Evolutionary conservation across 768 basidiomycete genomes (phyloP), one percentile per base, ranked within the genome.

Genomic region (Boletus reticulatus): DNA sequence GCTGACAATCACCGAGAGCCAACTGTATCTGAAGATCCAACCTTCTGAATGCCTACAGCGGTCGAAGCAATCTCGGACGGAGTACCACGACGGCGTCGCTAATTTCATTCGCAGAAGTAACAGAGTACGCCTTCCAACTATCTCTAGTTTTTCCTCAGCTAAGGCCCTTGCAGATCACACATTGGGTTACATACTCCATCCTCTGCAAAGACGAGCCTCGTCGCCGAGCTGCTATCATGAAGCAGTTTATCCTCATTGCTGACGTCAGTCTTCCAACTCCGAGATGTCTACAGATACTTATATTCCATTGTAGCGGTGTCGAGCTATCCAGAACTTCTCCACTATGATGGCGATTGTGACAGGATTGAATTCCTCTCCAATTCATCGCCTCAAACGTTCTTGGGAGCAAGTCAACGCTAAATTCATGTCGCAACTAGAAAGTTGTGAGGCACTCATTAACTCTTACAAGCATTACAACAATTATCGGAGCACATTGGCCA

Each of bases 401-500:
- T 84, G 83, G 78, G 84, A 87, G 52, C 75, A 77, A 60, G 76
- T 87, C 27, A 78, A 62, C 58, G 71, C 76, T 31, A 79, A 76
- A 58, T 69, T 78, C 43, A 76, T 80, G 71, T 71, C 78, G 6
- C 71, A 77, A 52, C 72, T 87, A 56, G 76, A 77, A 20, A 71
- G 76, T 24, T 76, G 87, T 53, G 84, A 86, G 63, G 73, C 78
- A 54, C 78, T 82, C 41, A 78, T 89, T 62, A 80, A 85, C 61
- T 81, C 84, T 32, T 82, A 81, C 65, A 84, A 83, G 70, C 88
- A 87, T 61, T 88, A 86, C 72, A 80, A 80, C 53, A 83, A 77
- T 50, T 88, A 85, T 69, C 80, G 82, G 50, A 69, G 75, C 43
- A 74, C 78, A 24, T 68, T 88, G 44, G 80, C 82, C 39, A 73